Conservation (phyloP, 495 filamentous ascomycete species). For the Lophiotrema nucula region DNA sequence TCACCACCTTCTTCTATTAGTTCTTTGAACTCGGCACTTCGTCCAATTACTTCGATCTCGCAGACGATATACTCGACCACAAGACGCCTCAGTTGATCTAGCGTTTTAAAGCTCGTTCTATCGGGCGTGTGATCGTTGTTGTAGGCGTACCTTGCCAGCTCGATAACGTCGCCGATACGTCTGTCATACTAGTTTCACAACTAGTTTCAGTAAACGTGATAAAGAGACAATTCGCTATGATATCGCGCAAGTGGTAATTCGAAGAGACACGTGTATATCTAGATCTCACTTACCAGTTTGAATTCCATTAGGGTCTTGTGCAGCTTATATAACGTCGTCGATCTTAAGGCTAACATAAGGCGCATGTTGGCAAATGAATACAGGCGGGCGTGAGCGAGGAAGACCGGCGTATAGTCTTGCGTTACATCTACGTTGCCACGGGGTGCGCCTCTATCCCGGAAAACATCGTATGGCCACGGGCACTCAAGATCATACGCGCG, state of each 20-base stretch:
- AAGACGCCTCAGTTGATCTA: conserved; percentile 13
- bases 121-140: conserved; percentile 2
- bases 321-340: conserved; percentile 31
- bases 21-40: neutral
- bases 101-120: neutral
- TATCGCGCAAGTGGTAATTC: too few species aligned
- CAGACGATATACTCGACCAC: conserved; percentile 18
- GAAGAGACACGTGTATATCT: too few species aligned
- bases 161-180: conserved; percentile 27
- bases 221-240: too few species aligned
- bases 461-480: too few species aligned
- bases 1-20: conserved; percentile 23
- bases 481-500: too few species aligned
- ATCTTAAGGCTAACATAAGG: conserved; percentile 28
- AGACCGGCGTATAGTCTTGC: conserved; percentile 28
- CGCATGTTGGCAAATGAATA: conserved; percentile 25
- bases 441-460: too few species aligned
- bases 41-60: conserved; percentile 17
- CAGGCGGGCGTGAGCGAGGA: conserved; percentile 35
- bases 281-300: too few species aligned
- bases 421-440: neutral
- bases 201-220: too few species aligned
- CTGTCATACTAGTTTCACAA: too few species aligned
- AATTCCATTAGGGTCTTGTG: conserved; percentile 34
- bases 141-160: conserved; percentile 32